Conservation (phyloP, 495 filamentous ascomycete species). For the Podospora tetraspora region DNA sequence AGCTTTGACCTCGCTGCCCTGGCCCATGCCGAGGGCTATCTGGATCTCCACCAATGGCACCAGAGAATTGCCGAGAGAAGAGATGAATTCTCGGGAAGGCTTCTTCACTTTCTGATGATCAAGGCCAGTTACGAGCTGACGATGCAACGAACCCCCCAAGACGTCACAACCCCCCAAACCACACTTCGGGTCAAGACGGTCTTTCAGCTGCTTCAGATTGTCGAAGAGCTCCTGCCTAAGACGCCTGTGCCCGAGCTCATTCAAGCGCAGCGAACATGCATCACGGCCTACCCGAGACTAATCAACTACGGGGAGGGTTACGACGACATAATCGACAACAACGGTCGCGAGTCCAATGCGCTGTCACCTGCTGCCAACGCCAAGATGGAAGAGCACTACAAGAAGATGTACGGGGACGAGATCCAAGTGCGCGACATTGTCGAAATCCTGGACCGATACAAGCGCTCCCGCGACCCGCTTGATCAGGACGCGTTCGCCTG, state of each 20-base stretch:
- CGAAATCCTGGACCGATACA: constrained; percentile 73
- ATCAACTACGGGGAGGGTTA: constrained; percentile 93
- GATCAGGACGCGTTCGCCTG: constrained; percentile 95
- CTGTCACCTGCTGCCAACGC: constrained; percentile 72
- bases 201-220: constrained; percentile 67
- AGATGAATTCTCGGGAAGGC: constrained; percentile 53
- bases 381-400: constrained; percentile 95
- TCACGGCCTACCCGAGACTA: constrained; percentile 88
- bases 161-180: constrained; percentile 43
- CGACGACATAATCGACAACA: constrained; percentile 82
- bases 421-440: constrained; percentile 75
- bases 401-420: constrained; percentile 90
- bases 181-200: constrained; percentile 81
- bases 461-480: constrained; percentile 70
- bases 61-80: constrained; percentile 57
- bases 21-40: constrained; percentile 73
- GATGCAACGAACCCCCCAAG: constrained; percentile 59
- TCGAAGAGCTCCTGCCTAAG: constrained; percentile 58
- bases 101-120: constrained; percentile 70
- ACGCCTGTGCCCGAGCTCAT: constrained; percentile 47
- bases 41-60: constrained; percentile 80
- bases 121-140: constrained; percentile 78
- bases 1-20: constrained; percentile 83
- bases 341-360: constrained; percentile 71
- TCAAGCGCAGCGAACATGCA: constrained; percentile 72